Percentiles rank a stretch among this genome's conserved stretches.
Conservation (phyloP, 306 rosid species). For the Pterocarpus santalinus region DNA sequence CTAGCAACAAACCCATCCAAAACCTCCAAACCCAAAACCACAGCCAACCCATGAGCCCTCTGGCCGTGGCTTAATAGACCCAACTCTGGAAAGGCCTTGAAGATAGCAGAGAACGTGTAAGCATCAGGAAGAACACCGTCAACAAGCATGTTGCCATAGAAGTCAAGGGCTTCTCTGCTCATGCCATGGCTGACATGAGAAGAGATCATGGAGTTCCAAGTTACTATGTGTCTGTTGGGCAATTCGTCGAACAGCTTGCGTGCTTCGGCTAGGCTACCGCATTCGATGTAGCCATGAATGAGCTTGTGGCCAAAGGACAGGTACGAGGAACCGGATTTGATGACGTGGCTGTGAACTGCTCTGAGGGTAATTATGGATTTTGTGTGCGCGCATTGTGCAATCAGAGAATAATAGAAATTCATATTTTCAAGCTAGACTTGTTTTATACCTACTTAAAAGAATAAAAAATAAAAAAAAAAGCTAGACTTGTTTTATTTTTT, state of each 20-base stretch:
- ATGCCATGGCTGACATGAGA: constrained; percentile 49
- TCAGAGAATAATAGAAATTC: constrained; percentile 57
- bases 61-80: constrained; percentile 52
- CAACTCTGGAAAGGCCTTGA: constrained; percentile 67
- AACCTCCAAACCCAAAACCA: constrained; percentile 72
- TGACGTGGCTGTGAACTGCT: constrained; percentile 55
- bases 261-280: constrained; percentile 58
- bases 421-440: constrained; percentile 26
- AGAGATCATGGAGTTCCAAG: constrained; percentile 73
- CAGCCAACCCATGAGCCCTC: constrained; percentile 72
- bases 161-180: constrained; percentile 60
- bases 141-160: constrained; percentile 58
- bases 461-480: too few relatives aligned
- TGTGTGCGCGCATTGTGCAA: constrained; percentile 51
- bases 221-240: constrained; percentile 58
- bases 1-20: constrained; percentile 67
- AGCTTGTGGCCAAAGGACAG: constrained; percentile 59
- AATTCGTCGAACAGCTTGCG: constrained; percentile 71
- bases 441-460: too few relatives aligned
- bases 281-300: constrained; percentile 61
- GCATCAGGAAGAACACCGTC: constrained; percentile 73
- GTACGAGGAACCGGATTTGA: constrained; percentile 54
- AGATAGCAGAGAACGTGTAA: constrained; percentile 66
- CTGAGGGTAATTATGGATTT: constrained; percentile 52
- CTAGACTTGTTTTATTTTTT: too few relatives aligned